Base-by-base conservation (phyloP, 1,284 basidiomycete species). In the Thelephora terrestris region DNA sequence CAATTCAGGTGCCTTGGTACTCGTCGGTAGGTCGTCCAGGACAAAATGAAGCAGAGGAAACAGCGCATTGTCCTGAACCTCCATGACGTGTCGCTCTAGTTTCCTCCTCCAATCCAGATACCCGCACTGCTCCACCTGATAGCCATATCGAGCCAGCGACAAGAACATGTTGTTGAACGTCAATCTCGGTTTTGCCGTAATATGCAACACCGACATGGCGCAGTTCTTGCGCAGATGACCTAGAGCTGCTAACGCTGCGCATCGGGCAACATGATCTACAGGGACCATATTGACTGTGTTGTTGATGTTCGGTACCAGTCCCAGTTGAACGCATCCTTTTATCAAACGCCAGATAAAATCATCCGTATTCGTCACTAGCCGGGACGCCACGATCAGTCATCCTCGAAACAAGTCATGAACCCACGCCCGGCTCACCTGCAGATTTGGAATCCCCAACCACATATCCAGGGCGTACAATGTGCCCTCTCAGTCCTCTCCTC, bases 201-300 rank as follows among this genome's bases (percentile, higher is more conserved):
- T 79, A 61, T 99, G 95, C 47, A 91, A 72, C 10, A 98, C 93
- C 35, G 78, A 73, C 53, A 87, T 74, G 1, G 71, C 58, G 7
- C 71, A 65, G n/a, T 44, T 53, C 6, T 58, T 59, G 2, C 69
- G 65, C 18, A 75, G 71, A 48, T 74, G 81, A 5, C 70, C 70
- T 47, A 79, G 63, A 7, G 85, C 79, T 1, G 92, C 87, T 17
- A 90, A 71, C 1, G 88, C 71, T 4, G 82, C 81, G 58, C 90
- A 85, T 2, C 81, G 76, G 1, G 96, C 94, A 52, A 99, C 95
- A 62, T 96, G 91, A 66, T 99, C 90, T 24, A 99, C 96, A 0
- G 96, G 96, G 17, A 94, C 90, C 89, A 98, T 95, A 69, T 99
- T 99, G 61, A 99, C 78, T 3, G 90, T 87, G 69, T 99, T 99